Conservation (phyloP, 78 protist genomes). For the Protostelium mycophagum region DNA sequence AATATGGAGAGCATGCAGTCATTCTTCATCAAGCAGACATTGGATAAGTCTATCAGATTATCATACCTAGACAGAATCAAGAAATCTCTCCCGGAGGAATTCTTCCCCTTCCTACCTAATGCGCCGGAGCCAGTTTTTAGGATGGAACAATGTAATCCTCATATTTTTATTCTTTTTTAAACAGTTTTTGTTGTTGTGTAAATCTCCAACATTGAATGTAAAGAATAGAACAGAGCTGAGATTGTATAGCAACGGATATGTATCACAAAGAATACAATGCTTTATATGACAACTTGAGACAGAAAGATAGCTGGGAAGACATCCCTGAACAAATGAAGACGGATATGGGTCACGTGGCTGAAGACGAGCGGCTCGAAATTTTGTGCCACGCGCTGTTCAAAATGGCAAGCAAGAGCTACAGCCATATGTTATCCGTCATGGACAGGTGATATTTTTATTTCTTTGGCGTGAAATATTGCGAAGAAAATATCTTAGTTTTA, state of each 20-base stretch:
- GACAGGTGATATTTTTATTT: neutral
- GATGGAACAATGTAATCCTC: neutral
- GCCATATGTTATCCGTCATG: neutral
- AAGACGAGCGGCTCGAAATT: neutral
- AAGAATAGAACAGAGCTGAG: neutral
- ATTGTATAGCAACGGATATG: no score
- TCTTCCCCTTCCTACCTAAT: neutral
- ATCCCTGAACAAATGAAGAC: neutral
- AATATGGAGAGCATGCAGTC: neutral
- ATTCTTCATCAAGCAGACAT: neutral
- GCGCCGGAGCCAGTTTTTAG: neutral
- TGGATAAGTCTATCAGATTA: neutral
- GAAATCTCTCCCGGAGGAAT: neutral
- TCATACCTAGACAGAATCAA: neutral
- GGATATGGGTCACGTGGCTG: neutral
- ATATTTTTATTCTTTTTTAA: no score
- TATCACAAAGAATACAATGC: neutral
- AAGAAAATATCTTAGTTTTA: no score
- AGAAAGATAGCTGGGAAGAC: neutral
- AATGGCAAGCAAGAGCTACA: neutral
- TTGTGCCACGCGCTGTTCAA: neutral
- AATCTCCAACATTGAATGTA: no score
- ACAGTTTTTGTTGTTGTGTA: no score
- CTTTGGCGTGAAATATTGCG: no score
- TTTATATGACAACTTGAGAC: neutral